Percentiles rank a stretch among this genome's conserved stretches.
These are phyloP conservation scores for Verticillium nonalfalfae DNA, from an alignment of 2,329 filamentous ascomycete genomes.

Conservation along the genomic window DNA sequence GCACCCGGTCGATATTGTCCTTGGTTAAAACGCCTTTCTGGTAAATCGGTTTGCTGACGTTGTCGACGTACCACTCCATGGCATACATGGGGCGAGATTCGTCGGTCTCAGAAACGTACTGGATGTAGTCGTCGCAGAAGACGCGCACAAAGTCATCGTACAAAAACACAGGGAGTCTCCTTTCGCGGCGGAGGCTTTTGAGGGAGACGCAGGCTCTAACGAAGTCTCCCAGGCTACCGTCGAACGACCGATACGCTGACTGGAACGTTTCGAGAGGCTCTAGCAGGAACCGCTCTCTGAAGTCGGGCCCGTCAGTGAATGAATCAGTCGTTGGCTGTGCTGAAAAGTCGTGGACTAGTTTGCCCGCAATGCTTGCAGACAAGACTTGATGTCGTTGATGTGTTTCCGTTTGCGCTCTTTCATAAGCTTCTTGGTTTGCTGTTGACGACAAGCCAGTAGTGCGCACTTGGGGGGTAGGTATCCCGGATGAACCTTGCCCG, in stretches of 20 bases:
- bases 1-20: constrained; percentile 25
- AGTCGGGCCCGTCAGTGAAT: not conserved
- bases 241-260: constrained; percentile 34
- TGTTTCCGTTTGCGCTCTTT: not conserved
- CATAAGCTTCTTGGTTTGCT: not conserved
- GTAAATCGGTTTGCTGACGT: constrained; percentile 15
- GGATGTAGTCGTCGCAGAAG: constrained; percentile 33
- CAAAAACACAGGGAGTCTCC: constrained; percentile 31
- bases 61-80: constrained; percentile 33
- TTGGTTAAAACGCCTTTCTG: constrained; percentile 22
- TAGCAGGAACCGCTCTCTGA: not conserved
- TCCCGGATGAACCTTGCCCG: not conserved
- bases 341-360: no score
- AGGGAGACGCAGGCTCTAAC: constrained; percentile 37
- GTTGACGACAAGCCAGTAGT: not conserved
- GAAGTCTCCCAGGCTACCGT: constrained; percentile 32
- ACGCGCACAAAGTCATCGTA: constrained; percentile 47
- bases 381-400: not conserved
- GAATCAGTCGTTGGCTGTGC: not conserved
- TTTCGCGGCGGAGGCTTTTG: constrained; percentile 25
- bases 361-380: not conserved
- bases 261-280: constrained; percentile 31
- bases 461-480: not conserved
- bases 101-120: constrained; percentile 27
- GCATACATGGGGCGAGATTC: constrained; percentile 24